Evolutionary conservation across 129 eudicot species (phyloP), one percentile per base, ranked within the genome.

Genomic region (Kitagawia praeruptora): DNA sequence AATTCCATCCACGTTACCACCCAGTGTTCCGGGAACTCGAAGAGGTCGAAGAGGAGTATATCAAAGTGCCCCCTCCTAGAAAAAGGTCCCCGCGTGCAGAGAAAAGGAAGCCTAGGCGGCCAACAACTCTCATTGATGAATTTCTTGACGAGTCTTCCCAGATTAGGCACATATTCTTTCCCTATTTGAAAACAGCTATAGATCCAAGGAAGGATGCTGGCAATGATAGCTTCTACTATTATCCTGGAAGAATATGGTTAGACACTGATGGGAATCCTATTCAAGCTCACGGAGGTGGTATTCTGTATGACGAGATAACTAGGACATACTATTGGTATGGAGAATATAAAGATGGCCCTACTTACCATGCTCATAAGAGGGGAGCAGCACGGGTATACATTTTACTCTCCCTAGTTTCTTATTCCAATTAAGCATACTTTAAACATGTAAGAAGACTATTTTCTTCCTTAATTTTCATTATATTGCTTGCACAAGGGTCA

Each of bases 251-350:
- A 79, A 96, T 96, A 48, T 96, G 99, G 99, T 80, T 96, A 80
- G 99, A 96, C 86, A 96, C 99, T 69, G 97, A 92, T 18, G 98
- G 98, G 41, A 89, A 96, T 81, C 97, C 97, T 51, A 95, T 95
- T 77, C 98, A 95, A 87, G 98, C 98, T 80, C 98, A 95, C 78
- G 98, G 98, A 75, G 99, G 99, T 74, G 98, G 99, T 74, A 89
- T 92, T 71, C 74, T 96, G 4, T 96, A 90, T 82, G 97, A 96
- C 83, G 90, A 87, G 69, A 82, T 82, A 77, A 86, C 90, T 19
- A 72, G 82, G 49, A 89, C 87, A 6, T 96, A 89, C 77, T 96
- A 86, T 74, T 96, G 99, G 99, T 96, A 96, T 75, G 99, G 99
- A 47, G 99, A 96, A 82, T 92, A 89, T 81, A 96, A 96, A 83